A percentile compares a stretch with the other conserved stretches of the same genome.
Evolutionary conservation across 768 basidiomycete species (phyloP).

Genomic region (Boletus edulis): DNA sequence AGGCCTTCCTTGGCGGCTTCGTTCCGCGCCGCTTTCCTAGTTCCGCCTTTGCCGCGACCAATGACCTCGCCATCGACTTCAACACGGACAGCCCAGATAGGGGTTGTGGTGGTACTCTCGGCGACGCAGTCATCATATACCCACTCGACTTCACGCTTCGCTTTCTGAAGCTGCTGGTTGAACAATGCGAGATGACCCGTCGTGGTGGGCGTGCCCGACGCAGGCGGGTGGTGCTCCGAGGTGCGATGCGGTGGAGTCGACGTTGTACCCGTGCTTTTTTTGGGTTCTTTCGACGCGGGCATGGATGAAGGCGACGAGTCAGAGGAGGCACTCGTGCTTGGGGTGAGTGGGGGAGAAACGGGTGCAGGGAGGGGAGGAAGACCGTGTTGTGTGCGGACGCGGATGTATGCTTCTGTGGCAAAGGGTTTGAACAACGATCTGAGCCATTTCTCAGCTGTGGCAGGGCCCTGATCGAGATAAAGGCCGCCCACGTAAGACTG

Average conservation of each 20-base stretch:
- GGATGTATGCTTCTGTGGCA: conserved; percentile 54
- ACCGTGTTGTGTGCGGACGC: conserved; percentile 65
- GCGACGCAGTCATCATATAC: conserved; percentile 50
- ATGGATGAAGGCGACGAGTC: not conserved
- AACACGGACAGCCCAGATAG: conserved; percentile 70
- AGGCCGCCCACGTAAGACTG: conserved; percentile 82
- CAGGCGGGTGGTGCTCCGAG: conserved; percentile 11
- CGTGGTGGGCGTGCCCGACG: conserved; percentile 28
- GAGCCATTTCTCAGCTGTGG: conserved; percentile 58
- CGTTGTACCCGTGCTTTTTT: not conserved
- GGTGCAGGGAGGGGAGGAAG: conserved; percentile 45
- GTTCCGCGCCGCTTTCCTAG: conserved; percentile 78
- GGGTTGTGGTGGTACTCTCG: conserved; percentile 60
- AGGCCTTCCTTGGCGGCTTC: conserved; percentile 80
- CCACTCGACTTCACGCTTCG: conserved; percentile 64
- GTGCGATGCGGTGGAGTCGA: conserved; percentile 12
- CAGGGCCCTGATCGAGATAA: conserved; percentile 66
- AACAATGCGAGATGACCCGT: conserved; percentile 75
- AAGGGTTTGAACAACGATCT: conserved; percentile 62
- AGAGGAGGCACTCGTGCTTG: conserved; percentile 21
- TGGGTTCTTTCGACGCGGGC: not conserved
- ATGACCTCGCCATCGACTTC: conserved; percentile 57
- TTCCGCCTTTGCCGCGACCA: conserved; percentile 65
- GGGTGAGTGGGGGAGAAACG: conserved; percentile 16
- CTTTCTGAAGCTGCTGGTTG: conserved; percentile 72